Base-by-base conservation (phyloP, 805 yeast species). In the Allodekkera sacchari region DNA sequence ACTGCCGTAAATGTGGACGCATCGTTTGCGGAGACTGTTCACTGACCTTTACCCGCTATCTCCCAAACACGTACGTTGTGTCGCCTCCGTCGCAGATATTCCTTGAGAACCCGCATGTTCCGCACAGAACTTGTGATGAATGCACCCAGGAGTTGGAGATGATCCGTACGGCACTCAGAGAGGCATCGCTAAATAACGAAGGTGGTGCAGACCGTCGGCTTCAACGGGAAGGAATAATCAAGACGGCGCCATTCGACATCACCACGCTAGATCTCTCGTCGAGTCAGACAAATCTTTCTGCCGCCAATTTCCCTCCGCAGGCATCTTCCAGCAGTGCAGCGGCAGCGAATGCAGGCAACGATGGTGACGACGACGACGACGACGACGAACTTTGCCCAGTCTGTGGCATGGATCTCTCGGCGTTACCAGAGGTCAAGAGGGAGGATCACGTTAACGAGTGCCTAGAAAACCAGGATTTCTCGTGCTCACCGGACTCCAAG, bases 1-100 rank as follows among this genome's bases (percentile, higher is more conserved):
- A 84, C 52, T 84, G 95, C 53, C 64, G 92, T 32, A 64, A 59
- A 36, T 84, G 95, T 57, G 95, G 95, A 3, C 62, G 74, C 21
- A 78, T 85, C 1, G 83, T 79, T 12, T 84, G 95, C 54, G 78
- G 74, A 19, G 45, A 51, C 24, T 84, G 95, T 47, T 76, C 89
- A 6, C 50, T 59, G 7, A 63, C 69, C 15, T 53, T 56, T 25
- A 63, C 72, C 6, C 60, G 64, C 21, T 81, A 77, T 48, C 63
- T 76, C 27, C 73, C 82, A 8, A 66, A 71, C 25, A 71, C 82
- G 0, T 62, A 66, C 39, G 73, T 79, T 7, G 78, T 74, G 3
- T 55, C 66, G 3, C 72, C 78, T 0, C 74, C 76, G 5, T 59
- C 63, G 14, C 66, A 64, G 39, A 53, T 63, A 3, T 63, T 61